Percentiles rank a stretch among this genome's conserved stretches.
Evolutionary conservation across 1,284 basidiomycete species (phyloP).

Genomic region (Ustilago curta): DNA sequence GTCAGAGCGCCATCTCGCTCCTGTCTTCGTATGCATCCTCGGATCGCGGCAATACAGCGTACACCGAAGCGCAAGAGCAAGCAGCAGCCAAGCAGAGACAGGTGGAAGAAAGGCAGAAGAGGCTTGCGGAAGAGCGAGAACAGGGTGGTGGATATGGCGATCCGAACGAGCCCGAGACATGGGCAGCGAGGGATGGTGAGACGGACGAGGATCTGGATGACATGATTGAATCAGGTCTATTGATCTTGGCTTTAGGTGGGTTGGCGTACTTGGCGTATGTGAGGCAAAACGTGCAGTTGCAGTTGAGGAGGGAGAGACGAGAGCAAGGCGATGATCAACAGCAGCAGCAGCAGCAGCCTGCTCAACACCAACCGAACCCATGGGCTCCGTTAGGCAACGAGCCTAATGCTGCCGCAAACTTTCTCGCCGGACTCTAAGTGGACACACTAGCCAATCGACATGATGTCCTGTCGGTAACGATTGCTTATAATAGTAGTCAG

Average conservation of each 20-base stretch:
- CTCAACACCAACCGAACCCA: conserved; percentile 22
- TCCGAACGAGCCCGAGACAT: conserved; percentile 56
- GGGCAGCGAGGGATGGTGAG: conserved; percentile 36
- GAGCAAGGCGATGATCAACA: conserved; percentile 21
- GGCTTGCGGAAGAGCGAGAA: conserved; percentile 16
- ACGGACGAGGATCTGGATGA: conserved; percentile 52
- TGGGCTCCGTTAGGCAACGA: conserved; percentile 39
- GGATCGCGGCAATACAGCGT: conserved; percentile 34
- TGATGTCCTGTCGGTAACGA: too few species aligned
- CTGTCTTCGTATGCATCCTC: conserved; percentile 45
- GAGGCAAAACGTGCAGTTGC: conserved; percentile 55
- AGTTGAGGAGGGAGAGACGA: conserved; percentile 49
- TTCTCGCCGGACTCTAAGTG: conserved; percentile 33
- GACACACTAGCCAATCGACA: too few species aligned
- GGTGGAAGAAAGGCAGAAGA: conserved; percentile 30
- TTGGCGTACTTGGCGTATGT: conserved; percentile 56
- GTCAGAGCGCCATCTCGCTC: conserved; percentile 55
- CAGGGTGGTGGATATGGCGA: conserved; percentile 51
- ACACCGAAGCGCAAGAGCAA: conserved; percentile 60
- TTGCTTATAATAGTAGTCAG: too few species aligned
- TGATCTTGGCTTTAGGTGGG: conserved; percentile 57
- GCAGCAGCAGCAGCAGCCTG: conserved; percentile 13
- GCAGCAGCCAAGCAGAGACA: conserved; percentile 26
- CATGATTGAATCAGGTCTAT: conserved; percentile 59
- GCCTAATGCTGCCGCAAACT: conserved; percentile 41